phyloP scores from a whole-genome alignment of 208 protist genomes.

The Crithidia thermophila region DNA sequence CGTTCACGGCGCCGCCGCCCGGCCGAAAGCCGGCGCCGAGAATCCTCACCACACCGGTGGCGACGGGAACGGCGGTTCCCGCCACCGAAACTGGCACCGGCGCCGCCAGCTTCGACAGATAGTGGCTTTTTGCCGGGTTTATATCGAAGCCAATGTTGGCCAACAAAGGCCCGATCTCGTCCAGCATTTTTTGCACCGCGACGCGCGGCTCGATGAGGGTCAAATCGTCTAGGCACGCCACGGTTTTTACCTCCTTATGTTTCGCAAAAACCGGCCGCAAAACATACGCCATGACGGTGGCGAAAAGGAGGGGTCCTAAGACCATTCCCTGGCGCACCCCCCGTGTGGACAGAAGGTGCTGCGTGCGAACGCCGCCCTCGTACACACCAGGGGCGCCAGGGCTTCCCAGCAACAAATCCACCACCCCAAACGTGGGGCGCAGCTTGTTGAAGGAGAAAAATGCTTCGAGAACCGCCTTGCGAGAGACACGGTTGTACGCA shows the following conservation, averaged over 20 bases:
- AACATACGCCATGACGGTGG: slow-evolving; percentile 11
- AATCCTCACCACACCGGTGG: slow-evolving; percentile 5
- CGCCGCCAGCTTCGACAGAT: not conserved
- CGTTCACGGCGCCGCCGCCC: too few species aligned
- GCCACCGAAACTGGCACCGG: not conserved
- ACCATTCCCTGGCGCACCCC: slow-evolving; percentile 48
- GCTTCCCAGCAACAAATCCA: slow-evolving; percentile 19
- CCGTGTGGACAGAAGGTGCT: slow-evolving; percentile 18
- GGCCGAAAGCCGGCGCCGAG: slow-evolving; percentile 33
- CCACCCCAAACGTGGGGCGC: slow-evolving; percentile 20
- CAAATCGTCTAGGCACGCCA: slow-evolving; percentile 45
- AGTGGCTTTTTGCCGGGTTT: slow-evolving; percentile 31
- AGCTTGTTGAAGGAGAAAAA: slow-evolving; percentile 3
- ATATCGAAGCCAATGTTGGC: slow-evolving; percentile 23
- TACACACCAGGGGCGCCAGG: slow-evolving; percentile 24
- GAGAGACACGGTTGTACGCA: slow-evolving; percentile 34
- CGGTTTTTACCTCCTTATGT: slow-evolving; percentile 13
- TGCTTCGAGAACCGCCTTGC: slow-evolving; percentile 6
- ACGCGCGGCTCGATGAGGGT: slow-evolving; percentile 17
- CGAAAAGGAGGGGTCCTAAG: slow-evolving; percentile 36
- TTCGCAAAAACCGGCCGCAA: slow-evolving; percentile 5
- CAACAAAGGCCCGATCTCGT: slow-evolving; percentile 17
- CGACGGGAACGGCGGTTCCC: not conserved
- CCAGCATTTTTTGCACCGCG: slow-evolving; percentile 6
- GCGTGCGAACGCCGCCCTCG: slow-evolving; percentile 14